phyloP scores from a whole-genome alignment of 73 alveolate genomes.

The Paramecium tetraurelia region DNA sequence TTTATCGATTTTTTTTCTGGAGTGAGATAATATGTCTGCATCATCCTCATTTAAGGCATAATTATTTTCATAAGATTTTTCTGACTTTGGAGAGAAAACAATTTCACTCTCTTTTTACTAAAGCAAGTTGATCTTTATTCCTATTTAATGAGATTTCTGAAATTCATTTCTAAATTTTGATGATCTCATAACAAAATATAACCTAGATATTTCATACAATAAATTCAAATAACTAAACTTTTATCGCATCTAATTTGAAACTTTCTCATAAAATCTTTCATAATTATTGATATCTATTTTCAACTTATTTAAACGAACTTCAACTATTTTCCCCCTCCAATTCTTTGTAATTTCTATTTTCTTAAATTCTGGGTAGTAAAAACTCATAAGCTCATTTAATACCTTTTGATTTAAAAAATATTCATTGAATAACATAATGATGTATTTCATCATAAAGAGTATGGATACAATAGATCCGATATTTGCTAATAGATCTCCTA shows the following conservation, averaged over 20 bases:
- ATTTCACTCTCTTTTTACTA: no score
- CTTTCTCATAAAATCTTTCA: background rate
- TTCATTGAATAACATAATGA: background rate
- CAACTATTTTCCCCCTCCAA: background rate
- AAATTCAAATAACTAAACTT: background rate
- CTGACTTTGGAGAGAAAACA: no score
- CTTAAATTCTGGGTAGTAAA: background rate
- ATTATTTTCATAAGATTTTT: no score
- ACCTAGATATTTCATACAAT: background rate
- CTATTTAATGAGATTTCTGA: background rate
- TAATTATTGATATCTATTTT: background rate
- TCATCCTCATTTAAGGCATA: no score
- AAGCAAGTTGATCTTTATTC: background rate
- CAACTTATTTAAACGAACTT: background rate
- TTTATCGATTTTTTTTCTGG: no score
- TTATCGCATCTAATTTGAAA: background rate
- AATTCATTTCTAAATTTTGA: background rate
- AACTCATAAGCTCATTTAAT: background rate
- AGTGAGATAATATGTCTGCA: no score
- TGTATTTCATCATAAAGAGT: background rate
- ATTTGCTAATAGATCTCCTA: background rate
- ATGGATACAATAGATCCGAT: conserved; percentile 16
- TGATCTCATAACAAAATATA: background rate
- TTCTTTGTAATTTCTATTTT: background rate
- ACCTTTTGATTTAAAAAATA: background rate